Evolutionary conservation across 805 yeast species (phyloP).

Genomic region (Candida broadrunensis): DNA sequence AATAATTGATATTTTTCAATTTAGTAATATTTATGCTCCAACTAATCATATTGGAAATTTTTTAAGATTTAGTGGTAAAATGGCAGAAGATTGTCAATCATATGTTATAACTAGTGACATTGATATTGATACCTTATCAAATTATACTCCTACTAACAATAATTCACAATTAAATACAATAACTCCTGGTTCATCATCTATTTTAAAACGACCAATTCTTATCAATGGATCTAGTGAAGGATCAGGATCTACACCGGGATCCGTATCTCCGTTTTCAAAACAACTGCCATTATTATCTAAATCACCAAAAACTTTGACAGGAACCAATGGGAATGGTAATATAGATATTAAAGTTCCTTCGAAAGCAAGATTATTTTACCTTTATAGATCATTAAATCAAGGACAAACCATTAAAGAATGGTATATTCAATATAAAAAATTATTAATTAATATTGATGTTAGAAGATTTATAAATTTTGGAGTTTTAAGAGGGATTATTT

Average conservation of each 20-base stretch:
- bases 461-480: conserved; percentile 88
- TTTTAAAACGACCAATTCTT: neutral
- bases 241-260: neutral
- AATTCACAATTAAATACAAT: neutral
- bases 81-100: conserved; percentile 82
- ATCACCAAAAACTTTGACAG: neutral
- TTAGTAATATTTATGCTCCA: conserved; percentile 83
- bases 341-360: conserved; percentile 47
- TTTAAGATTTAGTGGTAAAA: conserved; percentile 47
- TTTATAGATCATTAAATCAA: conserved; percentile 75
- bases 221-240: neutral
- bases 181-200: neutral
- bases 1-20: conserved; percentile 84
- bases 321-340: neutral
- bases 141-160: conserved; percentile 25
- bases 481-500: conserved; percentile 72
- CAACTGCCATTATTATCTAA: neutral
- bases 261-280: neutral
- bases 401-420: conserved; percentile 78
- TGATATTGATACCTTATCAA: conserved; percentile 16
- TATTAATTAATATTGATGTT: conserved; percentile 67
- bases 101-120: conserved; percentile 56
- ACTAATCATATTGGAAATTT: conserved; percentile 74
- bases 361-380: conserved; percentile 61
- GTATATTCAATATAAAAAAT: conserved; percentile 64